phyloP scores from a whole-genome alignment of 2,329 filamentous ascomycete species.

The Cylindrodendrum hubeiense region DNA sequence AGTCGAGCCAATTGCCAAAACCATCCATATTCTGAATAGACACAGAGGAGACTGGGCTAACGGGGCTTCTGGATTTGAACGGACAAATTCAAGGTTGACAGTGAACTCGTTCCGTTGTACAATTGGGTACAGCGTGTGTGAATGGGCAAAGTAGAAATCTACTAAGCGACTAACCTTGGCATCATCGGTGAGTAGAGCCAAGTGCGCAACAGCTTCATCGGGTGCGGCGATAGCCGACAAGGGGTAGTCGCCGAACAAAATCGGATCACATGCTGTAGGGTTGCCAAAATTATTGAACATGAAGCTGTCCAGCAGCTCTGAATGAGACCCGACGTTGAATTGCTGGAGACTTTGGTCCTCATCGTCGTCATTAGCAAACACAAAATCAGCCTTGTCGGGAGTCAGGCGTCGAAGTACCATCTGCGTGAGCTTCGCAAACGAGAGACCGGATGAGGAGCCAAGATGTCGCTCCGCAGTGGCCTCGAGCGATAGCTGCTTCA shows the following conservation, averaged over 20 bases:
- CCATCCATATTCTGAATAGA: constrained; percentile 61
- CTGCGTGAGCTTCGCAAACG: constrained; percentile 58
- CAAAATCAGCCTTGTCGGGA: constrained; percentile 57
- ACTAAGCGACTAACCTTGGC: constrained; percentile 48
- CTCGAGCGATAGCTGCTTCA: constrained; percentile 55
- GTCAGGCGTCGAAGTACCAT: constrained; percentile 55
- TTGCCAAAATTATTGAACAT: constrained; percentile 40
- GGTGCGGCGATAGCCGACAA: constrained; percentile 43
- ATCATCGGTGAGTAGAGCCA: constrained; percentile 37
- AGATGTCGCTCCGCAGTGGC: constrained; percentile 58
- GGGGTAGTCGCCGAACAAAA: constrained; percentile 47
- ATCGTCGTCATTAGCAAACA: constrained; percentile 47
- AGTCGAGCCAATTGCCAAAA: constrained; percentile 61
- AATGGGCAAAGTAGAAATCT: constrained; percentile 61
- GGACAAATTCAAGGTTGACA: constrained; percentile 46
- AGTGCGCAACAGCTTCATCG: constrained; percentile 29
- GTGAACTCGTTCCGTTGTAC: constrained; percentile 51
- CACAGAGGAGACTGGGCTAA: constrained; percentile 48
- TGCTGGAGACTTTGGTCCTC: background rate
- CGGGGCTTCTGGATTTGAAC: constrained; percentile 45
- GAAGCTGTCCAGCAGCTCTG: constrained; percentile 39
- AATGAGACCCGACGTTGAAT: constrained; percentile 42
- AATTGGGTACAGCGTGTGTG: constrained; percentile 61
- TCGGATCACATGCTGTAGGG: constrained; percentile 43
- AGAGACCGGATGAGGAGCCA: constrained; percentile 58